These are phyloP conservation scores for Pseudopithomyces chartarum DNA, from an alignment of 2,329 filamentous ascomycete genomes.

Conservation along the genomic window DNA sequence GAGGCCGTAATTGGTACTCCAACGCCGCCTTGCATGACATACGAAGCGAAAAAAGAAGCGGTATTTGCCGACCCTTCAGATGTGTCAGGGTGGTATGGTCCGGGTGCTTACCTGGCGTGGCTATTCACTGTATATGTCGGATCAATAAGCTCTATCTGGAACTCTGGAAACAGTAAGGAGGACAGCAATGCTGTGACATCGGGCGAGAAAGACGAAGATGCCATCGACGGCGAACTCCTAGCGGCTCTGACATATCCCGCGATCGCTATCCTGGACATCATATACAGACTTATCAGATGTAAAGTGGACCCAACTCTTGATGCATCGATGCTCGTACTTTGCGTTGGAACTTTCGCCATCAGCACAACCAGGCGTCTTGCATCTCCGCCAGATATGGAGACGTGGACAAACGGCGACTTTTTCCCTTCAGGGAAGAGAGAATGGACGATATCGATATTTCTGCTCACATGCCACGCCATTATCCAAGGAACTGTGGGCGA, in stretches of 20 bases:
- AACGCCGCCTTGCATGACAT: background rate
- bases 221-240: background rate
- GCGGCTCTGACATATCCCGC: background rate
- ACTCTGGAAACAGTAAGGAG: background rate
- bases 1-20: background rate
- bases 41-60: background rate
- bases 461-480: background rate
- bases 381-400: background rate
- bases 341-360: background rate
- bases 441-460: background rate
- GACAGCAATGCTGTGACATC: background rate
- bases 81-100: background rate
- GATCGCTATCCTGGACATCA: background rate
- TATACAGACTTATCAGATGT: background rate
- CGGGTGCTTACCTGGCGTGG: background rate
- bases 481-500: background rate
- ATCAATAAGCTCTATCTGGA: background rate
- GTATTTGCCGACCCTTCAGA: background rate
- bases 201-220: background rate
- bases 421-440: background rate
- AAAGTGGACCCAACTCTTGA: background rate
- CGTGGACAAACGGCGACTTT: background rate
- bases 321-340: background rate
- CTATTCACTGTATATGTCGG: background rate
- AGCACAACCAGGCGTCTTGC: background rate